Percentiles rank a stretch among this genome's conserved stretches.
These are phyloP conservation scores for Saccharomycopsis capsularis DNA, from an alignment of 805 yeast genomes.

Conservation along the genomic window DNA sequence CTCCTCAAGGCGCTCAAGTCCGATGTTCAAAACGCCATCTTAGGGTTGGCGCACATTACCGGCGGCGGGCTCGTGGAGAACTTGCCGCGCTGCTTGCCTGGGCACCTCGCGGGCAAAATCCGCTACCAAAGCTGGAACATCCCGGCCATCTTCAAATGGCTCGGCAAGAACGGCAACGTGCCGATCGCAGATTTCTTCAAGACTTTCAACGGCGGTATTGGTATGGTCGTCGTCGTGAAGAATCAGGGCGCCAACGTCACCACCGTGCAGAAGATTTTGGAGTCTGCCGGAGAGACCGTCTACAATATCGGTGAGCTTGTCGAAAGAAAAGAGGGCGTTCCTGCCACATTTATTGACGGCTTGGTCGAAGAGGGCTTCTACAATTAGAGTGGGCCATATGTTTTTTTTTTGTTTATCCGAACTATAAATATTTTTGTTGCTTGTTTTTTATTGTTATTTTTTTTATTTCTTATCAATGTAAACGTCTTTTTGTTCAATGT, in stretches of 20 bases:
- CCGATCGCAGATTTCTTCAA: constrained; percentile 79
- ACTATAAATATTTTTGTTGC: too few species aligned
- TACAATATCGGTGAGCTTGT: constrained; percentile 59
- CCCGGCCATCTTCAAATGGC: constrained; percentile 89
- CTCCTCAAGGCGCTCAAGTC: constrained; percentile 66
- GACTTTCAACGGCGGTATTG: constrained; percentile 89
- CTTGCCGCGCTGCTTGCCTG: constrained; percentile 90
- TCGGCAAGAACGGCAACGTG: constrained; percentile 84
- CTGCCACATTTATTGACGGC: constrained; percentile 54
- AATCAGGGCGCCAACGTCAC: constrained; percentile 39
- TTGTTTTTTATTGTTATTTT: too few species aligned
- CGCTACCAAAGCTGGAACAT: constrained; percentile 79
- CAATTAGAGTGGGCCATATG: too few species aligned
- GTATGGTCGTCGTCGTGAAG: constrained; percentile 16
- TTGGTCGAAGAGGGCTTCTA: constrained; percentile 10
- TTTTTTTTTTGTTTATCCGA: too few species aligned
- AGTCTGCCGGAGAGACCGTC: constrained; percentile 67
- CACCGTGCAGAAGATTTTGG: constrained; percentile 45
- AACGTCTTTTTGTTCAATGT: too few species aligned
- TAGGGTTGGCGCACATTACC: constrained; percentile 94
- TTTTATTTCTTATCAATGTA: too few species aligned
- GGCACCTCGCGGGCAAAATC: constrained; percentile 67
- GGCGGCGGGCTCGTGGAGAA: constrained; percentile 98
- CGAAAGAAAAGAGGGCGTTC: constrained; percentile 39
- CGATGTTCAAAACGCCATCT: constrained; percentile 29